phyloP scores from a whole-genome alignment of 306 rosid genomes.

The Vigna angularis region DNA sequence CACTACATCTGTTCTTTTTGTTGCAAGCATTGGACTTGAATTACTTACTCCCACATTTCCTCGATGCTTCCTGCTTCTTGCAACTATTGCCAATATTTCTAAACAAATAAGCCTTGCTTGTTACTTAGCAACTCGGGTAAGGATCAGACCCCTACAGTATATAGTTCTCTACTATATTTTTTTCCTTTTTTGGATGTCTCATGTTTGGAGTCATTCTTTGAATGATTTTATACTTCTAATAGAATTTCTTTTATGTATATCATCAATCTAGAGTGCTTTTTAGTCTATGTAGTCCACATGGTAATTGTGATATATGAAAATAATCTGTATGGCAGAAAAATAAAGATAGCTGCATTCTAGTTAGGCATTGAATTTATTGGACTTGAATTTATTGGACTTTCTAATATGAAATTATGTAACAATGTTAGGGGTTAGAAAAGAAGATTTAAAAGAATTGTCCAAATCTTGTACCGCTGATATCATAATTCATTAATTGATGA shows the following conservation, averaged over 20 bases:
- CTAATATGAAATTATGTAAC: slow-evolving; percentile 5
- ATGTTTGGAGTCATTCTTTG: slow-evolving; percentile 14
- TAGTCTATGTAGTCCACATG: background rate
- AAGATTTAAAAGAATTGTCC: background rate
- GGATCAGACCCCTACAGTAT: slow-evolving; percentile 34
- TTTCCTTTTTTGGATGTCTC: background rate
- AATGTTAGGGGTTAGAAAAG: slow-evolving; percentile 5
- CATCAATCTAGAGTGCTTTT: slow-evolving; percentile 12
- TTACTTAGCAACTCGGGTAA: slow-evolving; percentile 86
- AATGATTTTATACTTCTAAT: slow-evolving; percentile 19
- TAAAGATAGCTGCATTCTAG: background rate
- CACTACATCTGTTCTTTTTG: slow-evolving; percentile 74
- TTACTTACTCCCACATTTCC: slow-evolving; percentile 85
- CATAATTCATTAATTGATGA: background rate
- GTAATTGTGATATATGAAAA: slow-evolving; percentile 5
- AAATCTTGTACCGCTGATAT: background rate
- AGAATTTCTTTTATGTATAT: slow-evolving; percentile 1
- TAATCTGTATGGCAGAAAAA: background rate
- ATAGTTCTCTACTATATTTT: slow-evolving; percentile 17
- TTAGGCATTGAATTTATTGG: slow-evolving; percentile 1
- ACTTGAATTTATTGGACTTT: background rate
- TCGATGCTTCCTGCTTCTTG: slow-evolving; percentile 78
- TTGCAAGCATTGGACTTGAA: slow-evolving; percentile 87
- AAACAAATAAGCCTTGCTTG: slow-evolving; percentile 95
- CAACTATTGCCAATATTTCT: slow-evolving; percentile 86